Conservation (phyloP, 495 filamentous ascomycete genomes). For the Terfezia boudieri region DNA sequence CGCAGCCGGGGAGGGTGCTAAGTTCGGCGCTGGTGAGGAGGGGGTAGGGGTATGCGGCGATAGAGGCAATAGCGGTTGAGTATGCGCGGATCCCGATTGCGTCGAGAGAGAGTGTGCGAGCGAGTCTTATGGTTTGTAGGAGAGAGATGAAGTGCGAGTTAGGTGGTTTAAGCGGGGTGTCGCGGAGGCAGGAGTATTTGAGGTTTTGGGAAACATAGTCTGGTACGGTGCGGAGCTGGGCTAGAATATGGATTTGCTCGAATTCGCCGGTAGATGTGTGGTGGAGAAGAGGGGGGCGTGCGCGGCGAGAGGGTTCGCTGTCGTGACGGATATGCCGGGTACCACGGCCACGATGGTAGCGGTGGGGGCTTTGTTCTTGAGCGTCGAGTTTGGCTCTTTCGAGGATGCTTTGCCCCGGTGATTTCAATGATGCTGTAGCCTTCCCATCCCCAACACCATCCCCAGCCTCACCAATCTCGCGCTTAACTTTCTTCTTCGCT, state of each 20-base stretch:
- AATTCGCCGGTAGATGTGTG: background rate
- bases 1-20: conserved; percentile 52
- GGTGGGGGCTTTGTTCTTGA: background rate
- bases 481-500: too few relatives aligned
- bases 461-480: too few relatives aligned
- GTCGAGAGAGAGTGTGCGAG: conserved; percentile 47
- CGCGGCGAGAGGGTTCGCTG: background rate
- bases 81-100: conserved; percentile 72
- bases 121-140: conserved; percentile 49
- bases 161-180: conserved; percentile 42
- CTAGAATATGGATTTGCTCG: background rate
- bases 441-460: too few relatives aligned
- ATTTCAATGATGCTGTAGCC: too few relatives aligned
- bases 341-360: background rate
- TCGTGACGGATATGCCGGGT: background rate
- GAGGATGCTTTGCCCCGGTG: background rate
- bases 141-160: conserved; percentile 58
- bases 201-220: conserved; percentile 30
- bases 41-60: conserved; percentile 60
- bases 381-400: background rate
- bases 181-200: conserved; percentile 62
- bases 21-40: conserved; percentile 38
- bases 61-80: conserved; percentile 57
- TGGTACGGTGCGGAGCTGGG: conserved; percentile 17
- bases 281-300: background rate